phyloP scores from a whole-genome alignment of 805 yeast species.

The Candida sakaeoensis region DNA sequence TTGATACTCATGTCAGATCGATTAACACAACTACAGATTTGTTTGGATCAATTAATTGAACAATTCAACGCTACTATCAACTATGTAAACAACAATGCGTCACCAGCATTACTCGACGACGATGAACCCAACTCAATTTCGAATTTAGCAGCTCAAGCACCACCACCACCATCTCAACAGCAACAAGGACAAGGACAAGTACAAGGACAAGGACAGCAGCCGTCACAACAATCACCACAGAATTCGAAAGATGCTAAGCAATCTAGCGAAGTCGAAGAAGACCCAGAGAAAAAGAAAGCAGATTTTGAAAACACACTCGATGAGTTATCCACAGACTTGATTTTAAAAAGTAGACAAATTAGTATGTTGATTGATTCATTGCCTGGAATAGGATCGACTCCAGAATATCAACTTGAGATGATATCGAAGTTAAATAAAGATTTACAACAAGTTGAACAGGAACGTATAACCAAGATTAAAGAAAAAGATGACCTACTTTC shows the following conservation, averaged over 20 bases:
- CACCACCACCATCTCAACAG: slow-evolving; percentile 36
- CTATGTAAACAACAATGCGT: slow-evolving; percentile 50
- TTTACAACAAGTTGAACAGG: slow-evolving; percentile 54
- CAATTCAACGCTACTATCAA: slow-evolving; percentile 76
- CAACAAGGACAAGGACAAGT: slow-evolving; percentile 10
- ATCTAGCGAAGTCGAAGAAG: slow-evolving; percentile 31
- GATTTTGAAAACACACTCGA: slow-evolving; percentile 48
- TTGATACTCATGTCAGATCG: slow-evolving; percentile 65
- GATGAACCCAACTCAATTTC: slow-evolving; percentile 62
- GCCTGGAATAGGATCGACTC: slow-evolving; percentile 89
- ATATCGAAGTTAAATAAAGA: slow-evolving; percentile 63
- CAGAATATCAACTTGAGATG: slow-evolving; percentile 62
- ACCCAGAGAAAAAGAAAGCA: slow-evolving; percentile 12
- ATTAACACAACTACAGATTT: slow-evolving; percentile 82
- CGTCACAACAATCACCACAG: slow-evolving; percentile 32
- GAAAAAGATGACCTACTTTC: slow-evolving; percentile 61
- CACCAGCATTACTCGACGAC: slow-evolving; percentile 46
- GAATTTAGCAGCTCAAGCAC: slow-evolving; percentile 60
- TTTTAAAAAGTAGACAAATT: slow-evolving; percentile 82
- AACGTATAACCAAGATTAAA: slow-evolving; percentile 52
- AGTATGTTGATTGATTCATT: slow-evolving; percentile 79
- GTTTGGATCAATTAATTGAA: slow-evolving; percentile 78
- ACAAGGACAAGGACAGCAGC: no score
- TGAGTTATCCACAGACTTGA: slow-evolving; percentile 82
- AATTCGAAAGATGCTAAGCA: slow-evolving; percentile 22